Evolutionary conservation across 768 basidiomycete species (phyloP).

Genomic region (Auricularia heimuer): DNA sequence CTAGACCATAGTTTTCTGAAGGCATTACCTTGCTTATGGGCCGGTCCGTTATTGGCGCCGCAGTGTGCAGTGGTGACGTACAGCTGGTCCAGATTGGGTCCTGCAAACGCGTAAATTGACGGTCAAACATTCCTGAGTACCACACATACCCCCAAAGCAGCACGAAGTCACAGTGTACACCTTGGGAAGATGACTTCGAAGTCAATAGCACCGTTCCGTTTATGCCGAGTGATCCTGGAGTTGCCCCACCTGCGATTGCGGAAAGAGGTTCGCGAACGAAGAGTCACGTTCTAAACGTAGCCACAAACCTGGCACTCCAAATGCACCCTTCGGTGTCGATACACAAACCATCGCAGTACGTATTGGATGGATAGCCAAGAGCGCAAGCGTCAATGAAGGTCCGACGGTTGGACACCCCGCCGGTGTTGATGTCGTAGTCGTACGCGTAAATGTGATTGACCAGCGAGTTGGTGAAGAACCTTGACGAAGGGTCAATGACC

Average conservation of each 20-base stretch:
- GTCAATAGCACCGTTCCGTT: slow-evolving; percentile 42
- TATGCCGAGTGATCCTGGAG: slow-evolving; percentile 48
- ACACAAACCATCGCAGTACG: slow-evolving; percentile 59
- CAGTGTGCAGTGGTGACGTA: slow-evolving; percentile 57
- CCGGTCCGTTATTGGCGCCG: slow-evolving; percentile 37
- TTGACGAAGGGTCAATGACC: slow-evolving; percentile 16
- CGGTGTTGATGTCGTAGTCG: slow-evolving; percentile 45
- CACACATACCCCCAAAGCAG: slow-evolving; percentile 50
- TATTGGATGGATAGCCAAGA: slow-evolving; percentile 36
- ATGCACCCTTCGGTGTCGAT: slow-evolving; percentile 52
- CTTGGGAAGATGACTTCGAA: slow-evolving; percentile 47
- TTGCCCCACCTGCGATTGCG: slow-evolving; percentile 46
- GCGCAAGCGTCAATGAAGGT: slow-evolving; percentile 48
- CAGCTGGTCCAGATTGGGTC: slow-evolving; percentile 49
- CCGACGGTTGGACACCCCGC: slow-evolving; percentile 46
- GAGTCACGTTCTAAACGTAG: slow-evolving; percentile 6
- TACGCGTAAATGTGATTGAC: slow-evolving; percentile 59
- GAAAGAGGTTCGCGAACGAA: slow-evolving; percentile 8
- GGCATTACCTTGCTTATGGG: slow-evolving; percentile 22
- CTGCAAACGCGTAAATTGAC: slow-evolving; percentile 21
- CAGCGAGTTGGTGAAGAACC: slow-evolving; percentile 63
- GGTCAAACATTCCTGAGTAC: slow-evolving; percentile 5
- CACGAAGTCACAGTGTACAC: slow-evolving; percentile 57
- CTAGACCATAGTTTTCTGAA: neutral
- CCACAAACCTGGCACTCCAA: slow-evolving; percentile 51